phyloP scores from a whole-genome alignment of 208 protist species.

The Trypanosoma brucei region DNA sequence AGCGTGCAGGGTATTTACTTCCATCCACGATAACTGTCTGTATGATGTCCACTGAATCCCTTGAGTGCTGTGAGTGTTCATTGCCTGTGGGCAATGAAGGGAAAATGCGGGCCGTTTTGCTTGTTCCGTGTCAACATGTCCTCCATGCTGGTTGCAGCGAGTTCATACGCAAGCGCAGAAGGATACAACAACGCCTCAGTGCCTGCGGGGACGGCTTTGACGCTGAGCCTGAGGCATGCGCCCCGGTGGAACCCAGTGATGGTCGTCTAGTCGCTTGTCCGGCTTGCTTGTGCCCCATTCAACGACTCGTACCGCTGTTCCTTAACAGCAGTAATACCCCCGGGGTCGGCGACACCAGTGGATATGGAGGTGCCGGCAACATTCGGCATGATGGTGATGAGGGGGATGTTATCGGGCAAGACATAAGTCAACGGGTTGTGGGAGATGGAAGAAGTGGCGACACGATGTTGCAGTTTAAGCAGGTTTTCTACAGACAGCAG shows the following conservation, averaged over 20 bases:
- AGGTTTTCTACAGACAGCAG: conserved; percentile 47
- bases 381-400: background rate
- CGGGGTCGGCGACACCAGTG: background rate
- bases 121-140: conserved; percentile 83
- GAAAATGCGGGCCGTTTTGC: conserved; percentile 46
- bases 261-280: conserved; percentile 37
- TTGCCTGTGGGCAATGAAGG: conserved; percentile 59
- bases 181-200: conserved; percentile 21
- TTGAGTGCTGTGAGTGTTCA: conserved; percentile 77
- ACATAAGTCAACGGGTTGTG: background rate
- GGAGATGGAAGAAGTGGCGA: background rate
- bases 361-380: background rate
- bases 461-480: conserved; percentile 4
- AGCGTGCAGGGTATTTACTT: too few species aligned
- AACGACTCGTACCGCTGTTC: conserved; percentile 55
- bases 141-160: conserved; percentile 76
- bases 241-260: background rate
- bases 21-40: background rate
- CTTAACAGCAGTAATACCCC: conserved; percentile 1
- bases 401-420: background rate
- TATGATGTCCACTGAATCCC: conserved; percentile 4
- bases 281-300: conserved; percentile 32
- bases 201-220: conserved; percentile 3
- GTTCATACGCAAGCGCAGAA: conserved; percentile 40
- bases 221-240: too few species aligned